Conservation (phyloP, 1,284 basidiomycete genomes). For the Cryptococcus wingfieldii region DNA sequence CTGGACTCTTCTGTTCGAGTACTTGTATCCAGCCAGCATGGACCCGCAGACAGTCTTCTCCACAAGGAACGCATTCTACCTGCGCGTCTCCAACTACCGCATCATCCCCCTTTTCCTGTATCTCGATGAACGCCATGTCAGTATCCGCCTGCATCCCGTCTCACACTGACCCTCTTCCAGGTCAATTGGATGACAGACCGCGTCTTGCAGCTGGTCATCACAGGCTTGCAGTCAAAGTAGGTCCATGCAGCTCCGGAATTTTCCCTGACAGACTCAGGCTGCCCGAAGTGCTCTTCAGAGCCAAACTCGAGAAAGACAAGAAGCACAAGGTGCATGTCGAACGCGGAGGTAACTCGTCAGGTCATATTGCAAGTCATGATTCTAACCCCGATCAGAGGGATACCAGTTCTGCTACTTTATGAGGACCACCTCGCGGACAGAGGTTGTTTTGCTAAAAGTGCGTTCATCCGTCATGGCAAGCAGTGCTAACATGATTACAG, state of each 20-base stretch:
- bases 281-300: slow-evolving; percentile 25
- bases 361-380: not conserved
- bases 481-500: slow-evolving; percentile 12
- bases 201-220: slow-evolving; percentile 41
- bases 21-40: not conserved
- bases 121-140: slow-evolving; percentile 46
- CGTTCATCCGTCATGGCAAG: not conserved
- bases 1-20: not conserved
- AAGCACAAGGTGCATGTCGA: slow-evolving; percentile 46
- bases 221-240: slow-evolving; percentile 34
- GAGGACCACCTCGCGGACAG: slow-evolving; percentile 40
- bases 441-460: slow-evolving; percentile 45
- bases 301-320: slow-evolving; percentile 21
- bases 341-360: slow-evolving; percentile 34
- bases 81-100: slow-evolving; percentile 42
- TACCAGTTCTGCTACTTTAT: slow-evolving; percentile 48
- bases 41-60: slow-evolving; percentile 25
- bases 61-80: slow-evolving; percentile 44
- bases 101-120: slow-evolving; percentile 44
- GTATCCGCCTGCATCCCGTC: slow-evolving; percentile 1
- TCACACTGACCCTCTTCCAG: slow-evolving; percentile 7
- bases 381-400: slow-evolving; percentile 22
- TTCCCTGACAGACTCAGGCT: slow-evolving; percentile 14
- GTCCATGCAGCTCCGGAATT: not conserved
- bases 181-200: slow-evolving; percentile 45